These are phyloP conservation scores for Russula sp. DNA, from an alignment of 768 basidiomycete genomes.

Conservation along the genomic window DNA sequence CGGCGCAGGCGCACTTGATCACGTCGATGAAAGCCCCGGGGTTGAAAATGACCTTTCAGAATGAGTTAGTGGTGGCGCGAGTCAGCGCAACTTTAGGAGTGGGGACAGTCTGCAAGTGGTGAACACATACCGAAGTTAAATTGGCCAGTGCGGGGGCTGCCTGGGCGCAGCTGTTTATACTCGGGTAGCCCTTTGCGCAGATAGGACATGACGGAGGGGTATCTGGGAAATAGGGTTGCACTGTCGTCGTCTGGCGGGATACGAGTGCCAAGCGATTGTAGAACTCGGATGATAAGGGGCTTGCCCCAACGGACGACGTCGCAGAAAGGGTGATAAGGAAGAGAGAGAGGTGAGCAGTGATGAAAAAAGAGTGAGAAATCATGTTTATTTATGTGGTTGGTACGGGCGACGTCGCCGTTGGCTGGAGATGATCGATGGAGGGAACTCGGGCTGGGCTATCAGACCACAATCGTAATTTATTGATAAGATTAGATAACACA, in stretches of 20 bases:
- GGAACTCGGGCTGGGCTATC: not conserved
- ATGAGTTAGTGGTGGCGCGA: not conserved
- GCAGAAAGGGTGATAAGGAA: not conserved
- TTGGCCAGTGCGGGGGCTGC: slow-evolving; percentile 59
- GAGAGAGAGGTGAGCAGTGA: slow-evolving; percentile 3
- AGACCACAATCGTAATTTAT: not conserved
- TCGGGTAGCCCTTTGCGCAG: slow-evolving; percentile 50
- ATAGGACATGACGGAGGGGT: slow-evolving; percentile 57
- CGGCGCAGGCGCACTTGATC: slow-evolving; percentile 61
- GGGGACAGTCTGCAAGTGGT: not conserved
- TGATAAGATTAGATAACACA: slow-evolving; percentile 3
- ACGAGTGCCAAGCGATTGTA: not conserved
- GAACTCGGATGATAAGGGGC: not conserved
- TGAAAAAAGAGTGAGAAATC: slow-evolving; percentile 13
- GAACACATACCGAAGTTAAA: slow-evolving; percentile 46
- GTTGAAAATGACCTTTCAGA: slow-evolving; percentile 58
- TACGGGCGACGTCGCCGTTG: slow-evolving; percentile 4
- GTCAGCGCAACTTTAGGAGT: not conserved
- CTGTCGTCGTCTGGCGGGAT: slow-evolving; percentile 9
- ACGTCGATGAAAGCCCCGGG: slow-evolving; percentile 60
- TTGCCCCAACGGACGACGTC: slow-evolving; percentile 11
- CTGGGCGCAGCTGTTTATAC: slow-evolving; percentile 55
- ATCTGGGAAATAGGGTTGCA: slow-evolving; percentile 50
- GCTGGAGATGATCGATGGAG: not conserved
- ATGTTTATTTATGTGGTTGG: not conserved